Base-by-base conservation (phyloP, 345 rosid species). In the Luvunga scandens region DNA sequence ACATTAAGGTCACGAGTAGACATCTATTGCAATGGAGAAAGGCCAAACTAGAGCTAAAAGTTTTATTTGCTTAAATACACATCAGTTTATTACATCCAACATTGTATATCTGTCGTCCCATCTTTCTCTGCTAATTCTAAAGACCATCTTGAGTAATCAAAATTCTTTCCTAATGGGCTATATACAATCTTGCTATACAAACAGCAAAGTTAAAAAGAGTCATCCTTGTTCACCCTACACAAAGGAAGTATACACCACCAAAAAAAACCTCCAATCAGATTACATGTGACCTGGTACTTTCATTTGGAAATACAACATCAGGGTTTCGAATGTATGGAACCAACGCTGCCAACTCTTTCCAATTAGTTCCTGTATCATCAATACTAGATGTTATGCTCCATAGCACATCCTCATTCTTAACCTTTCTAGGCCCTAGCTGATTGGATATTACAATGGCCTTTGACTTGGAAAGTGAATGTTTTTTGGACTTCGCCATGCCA, bases 371-470 rank as follows among this genome's bases (percentile, higher is more conserved):
- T 68, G 66, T 64, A 60, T 72, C 78, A 57, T 25, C 76, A 61
- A 60, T 68, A 60, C 48, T 67, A 4, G 84, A 78, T 75, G 86
- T 89, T 87, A 92, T 87, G 83, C 95, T 90, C 98, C 97, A 94
- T 56, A 91, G 88, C 42, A 73, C 66, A 38, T 87, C 88, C 64
- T 42, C 75, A 5, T 53, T 56, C 64, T 34, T 74, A 76, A 34
- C 63, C 71, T 82, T 83, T 57, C 67, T 80, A 65, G 57, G 79
- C 74, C 68, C 65, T 12, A 77, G 83, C 24, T 70, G 80, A 74
- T 78, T 64, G 19, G 88, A 78, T 73, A 75, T 79, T 48, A 84
- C 84, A 67, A 86, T 82, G 18, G 87, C 88, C 31, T 82, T 86
- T 19, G 92, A 87, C 74, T 82, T 82, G 0, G 86, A 81, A 72